Base-by-base conservation (phyloP, 129 eudicot species). In the Artemisia annua region DNA sequence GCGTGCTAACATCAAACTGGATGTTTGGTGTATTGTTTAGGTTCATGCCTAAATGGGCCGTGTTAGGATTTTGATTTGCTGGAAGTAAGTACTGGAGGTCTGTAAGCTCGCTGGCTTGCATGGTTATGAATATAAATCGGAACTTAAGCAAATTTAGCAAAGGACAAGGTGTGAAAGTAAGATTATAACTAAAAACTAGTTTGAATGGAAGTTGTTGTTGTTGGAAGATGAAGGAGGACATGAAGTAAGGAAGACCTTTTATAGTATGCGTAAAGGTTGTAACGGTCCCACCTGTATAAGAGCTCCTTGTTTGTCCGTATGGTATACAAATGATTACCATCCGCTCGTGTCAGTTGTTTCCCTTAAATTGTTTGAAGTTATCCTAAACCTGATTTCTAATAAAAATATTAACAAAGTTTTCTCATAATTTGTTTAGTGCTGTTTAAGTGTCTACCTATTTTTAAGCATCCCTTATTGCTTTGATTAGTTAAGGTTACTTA, bases 31-130 rank as follows among this genome's bases (percentile, higher is more conserved):
- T 30, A 22, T 63, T 79, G 83, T 71, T 81, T 20, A 76, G 73
- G 22, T 52, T 81, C 81, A 87, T 54, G 78, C 74, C 72, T 67
- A 71, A 71, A 73, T 84, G 73, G 48, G 83, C 24, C 6, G 89
- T 81, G 80, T 62, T 68, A 32, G 84, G 84, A 56, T 71, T 77
- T 74, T 83, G 88, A 79, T 77, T 77, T 26, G 90, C 61, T 62
- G 96, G 84, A 66, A 84, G 75, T 51, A 85, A 75, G 70, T 82
- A 89, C 70, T 82, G 88, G 72, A 89, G 75, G 19, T 85, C 87
- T 28, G 84, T 66, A 14, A 73, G 48, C 67, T 93, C 96, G 70
- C 66, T 79, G 51, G 92, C 80, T 81, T 93, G 97, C 98, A 93
- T 93, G 87, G 78, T 70, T 79, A 52, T 58, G 76, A 67, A 50